Conservation (phyloP, 768 basidiomycete species). For the Xerocomellus amylosporus region DNA sequence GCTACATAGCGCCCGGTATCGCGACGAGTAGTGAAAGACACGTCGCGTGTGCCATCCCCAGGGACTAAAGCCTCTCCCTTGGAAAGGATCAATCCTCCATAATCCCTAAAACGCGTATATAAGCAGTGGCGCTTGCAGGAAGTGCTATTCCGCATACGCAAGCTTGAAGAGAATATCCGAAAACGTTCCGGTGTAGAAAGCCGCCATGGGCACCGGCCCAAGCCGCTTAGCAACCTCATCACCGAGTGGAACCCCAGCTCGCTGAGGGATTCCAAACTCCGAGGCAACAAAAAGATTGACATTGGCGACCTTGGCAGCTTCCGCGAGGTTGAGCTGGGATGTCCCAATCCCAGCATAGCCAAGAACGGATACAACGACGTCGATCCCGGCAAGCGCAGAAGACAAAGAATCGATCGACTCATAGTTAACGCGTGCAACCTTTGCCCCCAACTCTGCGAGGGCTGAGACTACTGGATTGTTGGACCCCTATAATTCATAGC, state of each 20-base stretch:
- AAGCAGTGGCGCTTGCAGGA: not conserved
- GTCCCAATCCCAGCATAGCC: not conserved
- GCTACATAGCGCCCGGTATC: not conserved
- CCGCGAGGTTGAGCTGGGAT: not conserved
- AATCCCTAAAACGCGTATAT: not conserved
- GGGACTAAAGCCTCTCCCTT: not conserved
- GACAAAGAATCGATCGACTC: not conserved
- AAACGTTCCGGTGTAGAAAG: not conserved
- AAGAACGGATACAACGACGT: not conserved
- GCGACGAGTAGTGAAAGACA: not conserved
- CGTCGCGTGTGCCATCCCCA: not conserved
- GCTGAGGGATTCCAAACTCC: not conserved
- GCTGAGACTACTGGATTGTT: not conserved
- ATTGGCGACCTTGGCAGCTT: constrained; percentile 2
- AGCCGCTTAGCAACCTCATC: not conserved
- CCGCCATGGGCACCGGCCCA: not conserved
- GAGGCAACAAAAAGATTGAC: not conserved
- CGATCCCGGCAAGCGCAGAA: not conserved
- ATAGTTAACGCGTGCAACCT: not conserved
- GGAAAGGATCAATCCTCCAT: constrained; percentile 1
- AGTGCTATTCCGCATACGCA: not conserved
- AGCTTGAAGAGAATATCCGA: constrained; percentile 2
- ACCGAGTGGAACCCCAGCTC: not conserved
- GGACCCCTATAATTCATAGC: not conserved
- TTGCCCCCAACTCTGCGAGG: not conserved